Conservation (phyloP, 148 eudicot species). For the Chenopodium suecicum region DNA sequence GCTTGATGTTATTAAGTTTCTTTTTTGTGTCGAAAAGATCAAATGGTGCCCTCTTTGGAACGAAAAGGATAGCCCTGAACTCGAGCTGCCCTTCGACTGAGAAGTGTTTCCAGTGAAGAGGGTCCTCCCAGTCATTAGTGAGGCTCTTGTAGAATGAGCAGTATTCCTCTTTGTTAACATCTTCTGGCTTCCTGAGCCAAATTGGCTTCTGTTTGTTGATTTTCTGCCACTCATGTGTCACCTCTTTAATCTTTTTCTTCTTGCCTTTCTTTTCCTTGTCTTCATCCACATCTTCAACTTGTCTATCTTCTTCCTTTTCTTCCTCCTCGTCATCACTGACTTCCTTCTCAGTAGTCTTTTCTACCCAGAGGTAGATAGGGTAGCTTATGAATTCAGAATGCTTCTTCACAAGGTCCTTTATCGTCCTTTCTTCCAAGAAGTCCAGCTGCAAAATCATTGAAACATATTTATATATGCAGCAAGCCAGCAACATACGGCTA, state of each 20-base stretch:
- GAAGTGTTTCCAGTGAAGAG: conserved; percentile 86
- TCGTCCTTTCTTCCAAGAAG: conserved; percentile 31
- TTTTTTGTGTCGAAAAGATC: conserved; percentile 80
- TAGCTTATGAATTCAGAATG: conserved; percentile 66
- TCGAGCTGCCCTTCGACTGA: conserved; percentile 85
- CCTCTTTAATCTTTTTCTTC: neutral
- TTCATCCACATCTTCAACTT: conserved; percentile 40
- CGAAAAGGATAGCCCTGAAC: conserved; percentile 76
- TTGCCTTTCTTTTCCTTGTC: conserved; percentile 31
- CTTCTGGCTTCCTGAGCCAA: neutral
- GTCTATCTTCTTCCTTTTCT: conserved; percentile 48
- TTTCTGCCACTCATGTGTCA: neutral
- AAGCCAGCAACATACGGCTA: neutral
- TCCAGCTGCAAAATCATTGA: conserved; percentile 45
- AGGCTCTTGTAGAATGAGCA: neutral
- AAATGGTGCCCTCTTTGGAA: conserved; percentile 76
- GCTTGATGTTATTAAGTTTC: conserved; percentile 88
- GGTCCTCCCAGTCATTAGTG: conserved; percentile 28
- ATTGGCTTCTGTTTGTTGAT: neutral
- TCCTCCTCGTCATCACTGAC: conserved; percentile 86
- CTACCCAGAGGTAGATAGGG: conserved; percentile 46
- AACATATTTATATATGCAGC: neutral
- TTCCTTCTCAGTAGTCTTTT: conserved; percentile 83
- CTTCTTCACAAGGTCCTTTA: conserved; percentile 87
- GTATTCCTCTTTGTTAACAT: neutral